phyloP scores from a whole-genome alignment of 306 rosid genomes.

The Vigna mungo region DNA sequence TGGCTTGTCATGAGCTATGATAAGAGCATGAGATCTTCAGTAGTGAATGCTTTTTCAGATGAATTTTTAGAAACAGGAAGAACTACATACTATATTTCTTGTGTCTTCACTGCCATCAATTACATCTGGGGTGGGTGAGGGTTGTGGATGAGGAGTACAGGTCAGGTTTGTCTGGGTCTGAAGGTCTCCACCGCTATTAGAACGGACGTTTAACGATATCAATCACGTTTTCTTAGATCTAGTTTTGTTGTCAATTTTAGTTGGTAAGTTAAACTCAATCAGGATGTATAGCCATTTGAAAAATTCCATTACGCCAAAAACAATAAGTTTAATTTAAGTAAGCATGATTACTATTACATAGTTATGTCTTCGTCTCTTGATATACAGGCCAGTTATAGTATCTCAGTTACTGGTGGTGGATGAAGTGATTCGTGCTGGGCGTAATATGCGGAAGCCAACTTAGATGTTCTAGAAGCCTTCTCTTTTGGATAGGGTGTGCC shows the following conservation, averaged over 20 bases:
- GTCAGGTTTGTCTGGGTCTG: too few species aligned
- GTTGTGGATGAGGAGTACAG: not conserved
- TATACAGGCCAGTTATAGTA: constrained; percentile 90
- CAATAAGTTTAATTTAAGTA: not conserved
- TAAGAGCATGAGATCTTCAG: not conserved
- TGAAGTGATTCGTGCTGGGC: constrained; percentile 99
- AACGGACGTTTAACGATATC: not conserved
- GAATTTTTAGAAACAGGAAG: not conserved
- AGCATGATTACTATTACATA: constrained; percentile 5
- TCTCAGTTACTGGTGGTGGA: constrained; percentile 94
- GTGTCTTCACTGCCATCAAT: not conserved
- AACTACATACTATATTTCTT: not conserved
- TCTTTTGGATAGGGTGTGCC: constrained; percentile 29
- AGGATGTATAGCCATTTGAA: not conserved
- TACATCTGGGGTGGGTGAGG: not conserved
- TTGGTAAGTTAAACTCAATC: not conserved
- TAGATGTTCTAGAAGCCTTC: constrained; percentile 46
- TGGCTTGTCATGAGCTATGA: not conserved
- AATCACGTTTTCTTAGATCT: not conserved
- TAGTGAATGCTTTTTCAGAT: not conserved
- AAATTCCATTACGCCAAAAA: not conserved
- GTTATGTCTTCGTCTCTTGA: not conserved
- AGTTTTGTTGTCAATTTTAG: constrained; percentile 5
- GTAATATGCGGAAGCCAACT: constrained; percentile 89
- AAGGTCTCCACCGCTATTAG: not conserved